phyloP scores from a whole-genome alignment of 2,329 filamentous ascomycete genomes.

The Cladosporium sp. region DNA sequence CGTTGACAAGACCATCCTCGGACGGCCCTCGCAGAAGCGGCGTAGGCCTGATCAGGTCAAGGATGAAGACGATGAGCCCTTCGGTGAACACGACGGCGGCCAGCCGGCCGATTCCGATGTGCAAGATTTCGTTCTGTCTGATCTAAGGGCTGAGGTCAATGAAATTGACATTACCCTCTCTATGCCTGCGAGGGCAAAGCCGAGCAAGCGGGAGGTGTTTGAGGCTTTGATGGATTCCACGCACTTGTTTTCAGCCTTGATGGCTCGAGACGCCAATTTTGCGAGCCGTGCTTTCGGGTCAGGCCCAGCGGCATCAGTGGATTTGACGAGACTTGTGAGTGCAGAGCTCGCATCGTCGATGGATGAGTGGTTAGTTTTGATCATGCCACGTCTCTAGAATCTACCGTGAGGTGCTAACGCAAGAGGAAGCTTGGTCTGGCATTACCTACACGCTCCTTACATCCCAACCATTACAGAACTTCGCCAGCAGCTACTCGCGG shows the following conservation, averaged over 20 bases:
- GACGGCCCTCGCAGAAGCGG: conserved; percentile 16
- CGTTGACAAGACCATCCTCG: conserved; percentile 18
- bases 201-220: conserved; percentile 9
- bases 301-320: background rate
- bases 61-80: background rate
- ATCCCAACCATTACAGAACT: conserved; percentile 12
- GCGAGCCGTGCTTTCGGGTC: background rate
- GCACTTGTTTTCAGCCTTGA: conserved; percentile 11
- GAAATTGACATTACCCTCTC: background rate
- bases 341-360: background rate
- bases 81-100: background rate
- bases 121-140: conserved; percentile 14
- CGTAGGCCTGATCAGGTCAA: background rate
- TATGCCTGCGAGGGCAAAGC: background rate
- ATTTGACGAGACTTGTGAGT: conserved; percentile 1
- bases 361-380: conserved; percentile 9
- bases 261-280: conserved; percentile 11
- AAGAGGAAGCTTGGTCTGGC: conserved; percentile 14
- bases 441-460: conserved; percentile 14
- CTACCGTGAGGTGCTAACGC: background rate
- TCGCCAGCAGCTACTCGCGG: background rate
- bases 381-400: background rate
- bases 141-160: conserved; percentile 4
- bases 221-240: conserved; percentile 12
- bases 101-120: conserved; percentile 6